phyloP scores from a whole-genome alignment of 805 yeast genomes.

The Wickerhamiella parazyma region DNA sequence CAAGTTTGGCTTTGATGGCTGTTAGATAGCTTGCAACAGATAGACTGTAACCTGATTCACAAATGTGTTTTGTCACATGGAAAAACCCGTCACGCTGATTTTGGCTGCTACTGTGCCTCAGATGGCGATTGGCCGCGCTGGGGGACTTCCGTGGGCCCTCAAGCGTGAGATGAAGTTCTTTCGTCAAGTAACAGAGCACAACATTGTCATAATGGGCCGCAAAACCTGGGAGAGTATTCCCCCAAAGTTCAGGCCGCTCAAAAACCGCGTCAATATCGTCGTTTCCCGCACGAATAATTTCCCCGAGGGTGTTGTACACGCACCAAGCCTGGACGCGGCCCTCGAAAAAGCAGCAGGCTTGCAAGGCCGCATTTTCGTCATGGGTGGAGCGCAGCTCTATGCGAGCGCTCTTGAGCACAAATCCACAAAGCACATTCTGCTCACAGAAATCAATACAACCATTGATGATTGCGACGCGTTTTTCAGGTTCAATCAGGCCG shows the following conservation, averaged over 20 bases:
- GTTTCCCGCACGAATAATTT: slow-evolving; percentile 37
- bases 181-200: slow-evolving; percentile 48
- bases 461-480: slow-evolving; percentile 57
- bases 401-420: slow-evolving; percentile 35
- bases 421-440: slow-evolving; percentile 40
- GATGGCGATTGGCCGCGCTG: slow-evolving; percentile 73
- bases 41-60: no score
- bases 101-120: slow-evolving; percentile 78
- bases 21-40: background rate
- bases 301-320: slow-evolving; percentile 23
- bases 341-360: slow-evolving; percentile 19
- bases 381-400: slow-evolving; percentile 90
- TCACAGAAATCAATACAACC: slow-evolving; percentile 49
- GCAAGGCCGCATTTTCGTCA: slow-evolving; percentile 53
- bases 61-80: slow-evolving; percentile 1
- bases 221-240: slow-evolving; percentile 96
- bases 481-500: slow-evolving; percentile 27
- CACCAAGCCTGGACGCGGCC: slow-evolving; percentile 35
- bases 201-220: slow-evolving; percentile 78
- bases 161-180: slow-evolving; percentile 77
- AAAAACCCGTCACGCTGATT: slow-evolving; percentile 37
- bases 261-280: slow-evolving; percentile 60
- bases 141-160: slow-evolving; percentile 78
- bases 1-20: background rate
- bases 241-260: slow-evolving; percentile 64